A percentile compares a stretch with the other conserved stretches of the same genome.
phyloP scores from a whole-genome alignment of 1,139 yeast genomes.

The Hansenula lynferdii region DNA sequence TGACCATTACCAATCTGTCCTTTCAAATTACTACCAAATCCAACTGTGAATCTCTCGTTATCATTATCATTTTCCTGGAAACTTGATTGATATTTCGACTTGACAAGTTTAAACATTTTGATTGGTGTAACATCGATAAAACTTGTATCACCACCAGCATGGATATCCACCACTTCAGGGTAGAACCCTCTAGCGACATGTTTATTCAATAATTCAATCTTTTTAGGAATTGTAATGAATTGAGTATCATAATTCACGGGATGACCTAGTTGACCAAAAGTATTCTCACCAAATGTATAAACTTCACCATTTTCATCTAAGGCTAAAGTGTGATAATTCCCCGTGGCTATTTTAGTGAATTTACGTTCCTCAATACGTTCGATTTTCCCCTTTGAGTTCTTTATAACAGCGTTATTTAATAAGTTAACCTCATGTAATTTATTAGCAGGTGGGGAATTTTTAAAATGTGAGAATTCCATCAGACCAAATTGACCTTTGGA shows the following conservation, averaged over 20 bases:
- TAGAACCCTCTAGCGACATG: conserved; percentile 34
- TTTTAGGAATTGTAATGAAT: conserved; percentile 63
- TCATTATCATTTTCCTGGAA: conserved; percentile 19
- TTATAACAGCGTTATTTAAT: conserved; percentile 31
- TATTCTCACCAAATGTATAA: conserved; percentile 84
- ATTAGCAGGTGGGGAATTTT: conserved; percentile 39
- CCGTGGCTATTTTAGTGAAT: conserved; percentile 63
- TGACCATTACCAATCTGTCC: conserved; percentile 88
- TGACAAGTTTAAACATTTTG: conserved; percentile 22
- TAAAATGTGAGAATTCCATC: conserved; percentile 65
- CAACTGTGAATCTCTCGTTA: conserved; percentile 33
- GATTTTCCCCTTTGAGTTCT: conserved; percentile 25
- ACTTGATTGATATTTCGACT: no score
- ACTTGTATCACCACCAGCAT: conserved; percentile 68
- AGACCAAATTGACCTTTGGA: conserved; percentile 81
- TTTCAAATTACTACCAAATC: conserved; percentile 79
- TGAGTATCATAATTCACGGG: conserved; percentile 63
- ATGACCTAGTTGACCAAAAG: conserved; percentile 78
- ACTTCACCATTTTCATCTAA: conserved; percentile 57
- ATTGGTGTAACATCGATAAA: conserved; percentile 41
- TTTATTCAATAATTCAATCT: conserved; percentile 35
- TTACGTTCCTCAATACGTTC: conserved; percentile 34
- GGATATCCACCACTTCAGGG: conserved; percentile 44
- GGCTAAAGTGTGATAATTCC: conserved; percentile 68
- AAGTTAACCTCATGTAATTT: conserved; percentile 29